A percentile compares a stretch with the other conserved stretches of the same genome.
Conservation (phyloP, 805 yeast genomes). For the Yamadazyma phyllophila region DNA sequence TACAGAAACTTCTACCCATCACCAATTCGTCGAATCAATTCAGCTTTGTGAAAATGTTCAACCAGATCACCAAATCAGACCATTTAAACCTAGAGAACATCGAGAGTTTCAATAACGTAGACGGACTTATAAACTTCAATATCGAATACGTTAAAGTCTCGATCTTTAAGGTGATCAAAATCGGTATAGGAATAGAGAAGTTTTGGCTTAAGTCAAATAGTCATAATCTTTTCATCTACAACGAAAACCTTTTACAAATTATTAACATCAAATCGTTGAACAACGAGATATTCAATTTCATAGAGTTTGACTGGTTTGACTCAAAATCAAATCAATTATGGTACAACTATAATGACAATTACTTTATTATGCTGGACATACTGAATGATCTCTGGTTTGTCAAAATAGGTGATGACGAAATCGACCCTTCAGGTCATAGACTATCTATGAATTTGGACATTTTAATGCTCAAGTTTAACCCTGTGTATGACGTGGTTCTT, state of each 20-base stretch:
- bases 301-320: constrained; percentile 30
- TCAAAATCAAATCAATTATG: constrained; percentile 22
- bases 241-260: constrained; percentile 28
- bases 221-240: constrained; percentile 35
- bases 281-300: constrained; percentile 24
- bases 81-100: constrained; percentile 30
- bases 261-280: constrained; percentile 32
- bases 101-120: constrained; percentile 36
- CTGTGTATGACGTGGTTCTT: constrained; percentile 20
- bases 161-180: constrained; percentile 31
- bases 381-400: constrained; percentile 21
- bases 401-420: constrained; percentile 9
- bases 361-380: constrained; percentile 19
- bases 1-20: constrained; percentile 37
- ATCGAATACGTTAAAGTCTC: constrained; percentile 28
- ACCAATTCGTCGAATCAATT: constrained; percentile 23
- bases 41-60: constrained; percentile 28
- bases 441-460: constrained; percentile 8
- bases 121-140: constrained; percentile 25
- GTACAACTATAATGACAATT: constrained; percentile 13
- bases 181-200: constrained; percentile 27
- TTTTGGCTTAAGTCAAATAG: constrained; percentile 41
- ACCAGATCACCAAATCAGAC: constrained; percentile 30
- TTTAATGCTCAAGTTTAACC: constrained; percentile 20
- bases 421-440: constrained; percentile 17